Percentiles rank a stretch among this genome's conserved stretches.
Evolutionary conservation across 2,329 filamentous ascomycete species (phyloP).

Genomic region (Diaporthe caulivora): DNA sequence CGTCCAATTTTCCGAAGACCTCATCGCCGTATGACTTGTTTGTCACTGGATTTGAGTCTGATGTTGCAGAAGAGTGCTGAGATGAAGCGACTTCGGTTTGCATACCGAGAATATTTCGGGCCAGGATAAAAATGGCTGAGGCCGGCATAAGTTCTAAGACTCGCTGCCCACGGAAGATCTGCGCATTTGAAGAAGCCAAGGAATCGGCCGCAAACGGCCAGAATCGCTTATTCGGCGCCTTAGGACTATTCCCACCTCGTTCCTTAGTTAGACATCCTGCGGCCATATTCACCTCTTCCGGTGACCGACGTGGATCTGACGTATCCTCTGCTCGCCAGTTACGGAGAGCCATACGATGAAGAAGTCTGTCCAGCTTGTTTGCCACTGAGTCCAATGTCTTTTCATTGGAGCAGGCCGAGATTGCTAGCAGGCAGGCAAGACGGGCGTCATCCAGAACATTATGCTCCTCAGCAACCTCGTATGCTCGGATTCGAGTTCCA

Average conservation of each 20-base stretch:
- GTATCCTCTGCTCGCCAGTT: neutral
- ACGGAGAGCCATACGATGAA: neutral
- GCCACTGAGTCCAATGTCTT: neutral
- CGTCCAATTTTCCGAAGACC: neutral
- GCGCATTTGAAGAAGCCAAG: neutral
- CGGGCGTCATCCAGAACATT: neutral
- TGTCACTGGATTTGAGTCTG: neutral
- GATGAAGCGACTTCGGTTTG: neutral
- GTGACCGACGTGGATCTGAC: neutral
- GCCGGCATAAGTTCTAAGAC: neutral
- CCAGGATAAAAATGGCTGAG: conserved; percentile 16
- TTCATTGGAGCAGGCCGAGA: neutral
- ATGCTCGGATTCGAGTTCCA: conserved; percentile 10
- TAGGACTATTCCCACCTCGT: neutral
- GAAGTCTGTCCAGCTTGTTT: neutral
- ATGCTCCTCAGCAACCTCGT: neutral
- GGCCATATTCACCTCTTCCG: neutral
- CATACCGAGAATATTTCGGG: neutral
- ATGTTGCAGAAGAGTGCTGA: neutral
- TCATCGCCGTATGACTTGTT: neutral
- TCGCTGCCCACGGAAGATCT: neutral
- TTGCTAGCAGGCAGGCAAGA: neutral
- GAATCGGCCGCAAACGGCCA: conserved; percentile 4
- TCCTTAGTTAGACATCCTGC: neutral
- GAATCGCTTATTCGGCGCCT: neutral